Conservation (phyloP, 164 flowering plant species). For the Platanus orientalis region DNA sequence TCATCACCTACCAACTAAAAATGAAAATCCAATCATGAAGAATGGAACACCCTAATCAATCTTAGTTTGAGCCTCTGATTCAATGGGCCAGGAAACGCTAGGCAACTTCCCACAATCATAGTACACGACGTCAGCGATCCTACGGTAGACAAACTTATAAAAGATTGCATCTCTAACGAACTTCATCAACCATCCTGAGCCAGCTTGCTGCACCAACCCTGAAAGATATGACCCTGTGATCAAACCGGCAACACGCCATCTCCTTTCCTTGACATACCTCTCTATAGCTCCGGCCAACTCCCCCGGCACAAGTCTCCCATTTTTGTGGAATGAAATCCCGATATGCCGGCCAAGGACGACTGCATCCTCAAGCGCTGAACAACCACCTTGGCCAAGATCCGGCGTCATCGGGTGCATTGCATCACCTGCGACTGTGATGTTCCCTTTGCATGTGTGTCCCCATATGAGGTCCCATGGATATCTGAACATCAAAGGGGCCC, state of each 20-base stretch:
- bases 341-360: constrained; percentile 6
- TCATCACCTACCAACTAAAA: too few relatives aligned
- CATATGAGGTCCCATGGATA: constrained; percentile 7
- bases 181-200: too few relatives aligned
- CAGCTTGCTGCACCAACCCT: too few relatives aligned
- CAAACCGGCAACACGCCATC: neutral
- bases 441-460: constrained; percentile 1
- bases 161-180: too few relatives aligned
- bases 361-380: constrained; percentile 3
- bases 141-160: too few relatives aligned
- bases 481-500: constrained; percentile 1
- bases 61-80: too few relatives aligned
- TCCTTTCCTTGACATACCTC: neutral
- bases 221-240: too few relatives aligned
- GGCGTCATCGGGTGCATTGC: constrained; percentile 6
- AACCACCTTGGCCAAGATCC: constrained; percentile 5
- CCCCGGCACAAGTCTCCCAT: neutral
- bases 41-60: too few relatives aligned
- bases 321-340: neutral
- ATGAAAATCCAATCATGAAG: too few relatives aligned
- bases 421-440: neutral
- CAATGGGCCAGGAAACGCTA: too few relatives aligned
- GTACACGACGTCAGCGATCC: too few relatives aligned
- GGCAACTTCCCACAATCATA: too few relatives aligned
- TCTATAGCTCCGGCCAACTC: neutral